Percentiles rank a stretch among this genome's conserved stretches.
phyloP scores from a whole-genome alignment of 345 rosid species.

The Aquilaria malaccensis region DNA sequence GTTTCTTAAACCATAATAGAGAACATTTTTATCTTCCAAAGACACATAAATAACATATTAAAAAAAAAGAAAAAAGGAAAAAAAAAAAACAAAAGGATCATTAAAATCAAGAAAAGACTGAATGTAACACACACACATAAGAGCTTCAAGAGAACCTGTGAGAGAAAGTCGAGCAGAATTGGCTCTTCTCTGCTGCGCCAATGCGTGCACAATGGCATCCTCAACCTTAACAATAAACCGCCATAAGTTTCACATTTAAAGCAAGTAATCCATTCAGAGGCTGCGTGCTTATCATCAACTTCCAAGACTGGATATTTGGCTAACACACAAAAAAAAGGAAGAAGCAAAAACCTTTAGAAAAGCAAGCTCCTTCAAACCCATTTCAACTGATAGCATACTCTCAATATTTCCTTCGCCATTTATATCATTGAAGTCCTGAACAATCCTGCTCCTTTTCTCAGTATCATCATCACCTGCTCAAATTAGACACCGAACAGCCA shows the following conservation, averaged over 20 bases:
- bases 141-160: conserved; percentile 38
- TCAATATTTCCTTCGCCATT: conserved; percentile 98
- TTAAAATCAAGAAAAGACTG: neutral
- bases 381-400: conserved; percentile 98
- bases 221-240: conserved; percentile 59
- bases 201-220: conserved; percentile 67
- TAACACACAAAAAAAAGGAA: neutral
- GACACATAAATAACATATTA: too few relatives aligned
- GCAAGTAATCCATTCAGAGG: neutral
- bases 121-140: too few relatives aligned
- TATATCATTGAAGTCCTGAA: conserved; percentile 77
- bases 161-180: conserved; percentile 56
- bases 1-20: too few relatives aligned
- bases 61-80: too few relatives aligned
- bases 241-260: conserved; percentile 13
- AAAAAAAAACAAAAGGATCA: neutral
- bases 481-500: neutral
- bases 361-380: conserved; percentile 92
- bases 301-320: too few relatives aligned
- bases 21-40: too few relatives aligned
- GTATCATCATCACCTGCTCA: conserved; percentile 52
- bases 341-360: conserved; percentile 59
- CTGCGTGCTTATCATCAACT: neutral
- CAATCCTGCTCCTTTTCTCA: conserved; percentile 59
- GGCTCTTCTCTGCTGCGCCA: conserved; percentile 72